These are phyloP conservation scores for Capsaspora owczarzaki DNA, from an alignment of 78 protist genomes.

Conservation along the genomic window DNA sequence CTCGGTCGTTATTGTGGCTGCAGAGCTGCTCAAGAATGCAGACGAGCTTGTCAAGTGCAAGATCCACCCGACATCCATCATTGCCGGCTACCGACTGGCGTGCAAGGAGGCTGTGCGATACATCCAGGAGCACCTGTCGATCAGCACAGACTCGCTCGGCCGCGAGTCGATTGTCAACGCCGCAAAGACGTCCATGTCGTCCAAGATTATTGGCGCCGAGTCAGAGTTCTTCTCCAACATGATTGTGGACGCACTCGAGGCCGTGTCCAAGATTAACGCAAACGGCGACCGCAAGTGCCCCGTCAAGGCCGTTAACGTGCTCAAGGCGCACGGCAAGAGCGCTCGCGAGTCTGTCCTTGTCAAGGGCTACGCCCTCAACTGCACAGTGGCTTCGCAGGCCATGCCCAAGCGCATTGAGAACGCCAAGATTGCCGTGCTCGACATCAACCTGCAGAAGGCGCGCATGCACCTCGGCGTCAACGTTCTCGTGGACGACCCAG, in stretches of 20 bases:
- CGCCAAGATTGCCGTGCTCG: constrained; percentile 96
- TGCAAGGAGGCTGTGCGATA: constrained; percentile 77
- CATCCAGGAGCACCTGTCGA: constrained; percentile 50
- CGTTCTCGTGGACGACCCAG: constrained; percentile 81
- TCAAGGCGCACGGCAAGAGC: constrained; percentile 92
- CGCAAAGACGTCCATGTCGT: constrained; percentile 94
- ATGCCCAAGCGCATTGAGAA: constrained; percentile 79
- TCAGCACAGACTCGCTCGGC: constrained; percentile 58
- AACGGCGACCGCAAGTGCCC: constrained; percentile 82
- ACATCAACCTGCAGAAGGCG: constrained; percentile 78
- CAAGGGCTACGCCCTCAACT: constrained; percentile 89
- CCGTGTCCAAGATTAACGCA: constrained; percentile 72
- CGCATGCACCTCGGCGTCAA: constrained; percentile 79
- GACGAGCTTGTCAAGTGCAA: constrained; percentile 47
- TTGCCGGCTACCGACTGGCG: constrained; percentile 93
- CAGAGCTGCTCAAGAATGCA: constrained; percentile 93
- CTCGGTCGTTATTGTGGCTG: constrained; percentile 95
- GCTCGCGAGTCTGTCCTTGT: constrained; percentile 67
- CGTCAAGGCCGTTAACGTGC: constrained; percentile 79
- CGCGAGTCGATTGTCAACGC: constrained; percentile 77
- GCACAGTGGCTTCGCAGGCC: constrained; percentile 81
- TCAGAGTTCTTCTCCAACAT: constrained; percentile 86
- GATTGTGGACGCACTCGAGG: constrained; percentile 82
- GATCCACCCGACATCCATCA: constrained; percentile 97
- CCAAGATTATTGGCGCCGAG: constrained; percentile 87